phyloP scores from a whole-genome alignment of 768 basidiomycete species.

The Naganishia friedmannii region DNA sequence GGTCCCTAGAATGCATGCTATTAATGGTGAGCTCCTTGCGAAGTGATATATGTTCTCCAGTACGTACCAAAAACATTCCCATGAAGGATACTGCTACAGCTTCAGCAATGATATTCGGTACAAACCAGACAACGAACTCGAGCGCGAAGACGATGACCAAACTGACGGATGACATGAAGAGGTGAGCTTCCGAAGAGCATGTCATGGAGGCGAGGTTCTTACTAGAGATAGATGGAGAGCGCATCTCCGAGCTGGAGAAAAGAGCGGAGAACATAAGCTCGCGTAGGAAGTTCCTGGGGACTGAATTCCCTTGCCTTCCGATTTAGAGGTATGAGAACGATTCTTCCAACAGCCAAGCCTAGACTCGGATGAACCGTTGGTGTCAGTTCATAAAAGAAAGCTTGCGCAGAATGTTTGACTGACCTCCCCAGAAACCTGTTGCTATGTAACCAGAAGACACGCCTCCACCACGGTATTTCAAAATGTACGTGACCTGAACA shows the following conservation, averaged over 20 bases:
- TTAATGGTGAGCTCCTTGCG: background rate
- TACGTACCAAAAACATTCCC: slow-evolving; percentile 27
- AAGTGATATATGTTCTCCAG: background rate
- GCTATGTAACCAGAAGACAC: slow-evolving; percentile 48
- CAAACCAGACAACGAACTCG: slow-evolving; percentile 27
- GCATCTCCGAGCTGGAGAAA: slow-evolving; percentile 49
- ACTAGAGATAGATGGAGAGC: slow-evolving; percentile 53
- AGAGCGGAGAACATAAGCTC: background rate
- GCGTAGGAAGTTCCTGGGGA: background rate
- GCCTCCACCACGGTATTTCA: slow-evolving; percentile 25
- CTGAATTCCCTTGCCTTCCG: slow-evolving; percentile 2
- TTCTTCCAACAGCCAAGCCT: slow-evolving; percentile 57
- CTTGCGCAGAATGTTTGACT: background rate
- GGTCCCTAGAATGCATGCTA: slow-evolving; percentile 17
- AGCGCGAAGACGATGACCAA: slow-evolving; percentile 7
- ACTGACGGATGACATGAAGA: background rate
- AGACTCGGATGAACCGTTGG: background rate
- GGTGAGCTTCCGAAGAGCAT: background rate
- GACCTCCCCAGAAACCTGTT: slow-evolving; percentile 50
- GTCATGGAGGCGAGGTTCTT: slow-evolving; percentile 7
- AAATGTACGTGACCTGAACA: slow-evolving; percentile 16
- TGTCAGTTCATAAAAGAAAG: background rate
- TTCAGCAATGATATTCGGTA: slow-evolving; percentile 16
- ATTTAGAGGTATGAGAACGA: slow-evolving; percentile 59
- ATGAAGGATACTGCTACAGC: slow-evolving; percentile 24